phyloP scores from a whole-genome alignment of 805 yeast species.

The Wickerhamomyces chambardii region DNA sequence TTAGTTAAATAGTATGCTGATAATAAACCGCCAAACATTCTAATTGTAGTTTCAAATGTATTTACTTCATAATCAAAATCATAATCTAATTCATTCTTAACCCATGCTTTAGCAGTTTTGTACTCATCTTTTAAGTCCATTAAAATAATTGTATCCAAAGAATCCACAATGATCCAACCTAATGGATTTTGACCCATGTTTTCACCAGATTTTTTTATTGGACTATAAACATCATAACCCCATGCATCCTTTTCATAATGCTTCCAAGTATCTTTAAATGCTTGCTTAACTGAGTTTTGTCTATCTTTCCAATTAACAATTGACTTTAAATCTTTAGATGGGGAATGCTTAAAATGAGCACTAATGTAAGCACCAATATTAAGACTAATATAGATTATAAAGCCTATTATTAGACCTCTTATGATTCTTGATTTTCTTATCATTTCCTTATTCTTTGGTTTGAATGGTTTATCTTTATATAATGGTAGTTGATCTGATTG shows the following conservation, averaged over 20 bases:
- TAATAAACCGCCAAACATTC: constrained; percentile 90
- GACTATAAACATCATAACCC: constrained; percentile 77
- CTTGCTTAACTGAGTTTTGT: constrained; percentile 52
- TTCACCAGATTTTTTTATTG: constrained; percentile 49
- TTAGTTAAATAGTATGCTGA: constrained; percentile 69
- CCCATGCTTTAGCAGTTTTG: constrained; percentile 63
- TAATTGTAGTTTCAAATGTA: constrained; percentile 88
- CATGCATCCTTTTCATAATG: constrained; percentile 71
- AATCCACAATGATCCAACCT: constrained; percentile 91
- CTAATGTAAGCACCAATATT: too few species aligned
- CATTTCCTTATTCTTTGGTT: constrained; percentile 4
- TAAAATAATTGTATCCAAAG: constrained; percentile 71
- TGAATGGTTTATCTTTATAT: constrained; percentile 42
- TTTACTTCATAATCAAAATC: constrained; percentile 69
- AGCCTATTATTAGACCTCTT: constrained; percentile 31
- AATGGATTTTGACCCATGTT: constrained; percentile 78
- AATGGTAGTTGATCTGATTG: constrained; percentile 25
- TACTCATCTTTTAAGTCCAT: constrained; percentile 60
- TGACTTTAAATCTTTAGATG: too few species aligned
- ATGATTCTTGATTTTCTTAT: constrained; percentile 28
- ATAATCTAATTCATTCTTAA: constrained; percentile 57
- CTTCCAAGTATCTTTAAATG: constrained; percentile 69
- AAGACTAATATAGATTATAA: too few species aligned
- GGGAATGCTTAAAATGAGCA: too few species aligned
- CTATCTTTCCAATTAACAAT: constrained; percentile 38